Evolutionary conservation across 345 rosid genomes (phyloP).

Genomic region (Dipteronia dyeriana): DNA sequence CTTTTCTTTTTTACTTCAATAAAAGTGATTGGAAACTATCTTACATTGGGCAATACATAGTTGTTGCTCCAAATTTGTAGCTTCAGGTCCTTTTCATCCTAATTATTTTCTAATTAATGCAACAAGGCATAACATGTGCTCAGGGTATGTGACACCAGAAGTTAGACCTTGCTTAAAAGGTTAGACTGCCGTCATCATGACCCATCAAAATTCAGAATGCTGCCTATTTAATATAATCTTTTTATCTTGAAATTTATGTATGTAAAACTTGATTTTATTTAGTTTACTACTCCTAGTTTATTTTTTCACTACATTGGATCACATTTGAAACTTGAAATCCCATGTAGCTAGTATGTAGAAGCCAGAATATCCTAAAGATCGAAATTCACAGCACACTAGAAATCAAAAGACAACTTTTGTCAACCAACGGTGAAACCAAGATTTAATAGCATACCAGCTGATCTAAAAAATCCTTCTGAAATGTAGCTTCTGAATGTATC

Average conservation of each 20-base stretch:
- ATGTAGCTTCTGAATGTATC: conserved; percentile 21
- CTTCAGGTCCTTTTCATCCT: too few species aligned
- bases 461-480: conserved; percentile 22
- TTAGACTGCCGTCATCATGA: background rate
- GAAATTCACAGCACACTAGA: conserved; percentile 1
- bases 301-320: background rate
- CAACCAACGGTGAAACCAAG: background rate
- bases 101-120: too few species aligned
- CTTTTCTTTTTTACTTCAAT: background rate
- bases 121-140: too few species aligned
- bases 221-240: background rate
- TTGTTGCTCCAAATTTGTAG: too few species aligned
- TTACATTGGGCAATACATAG: too few species aligned
- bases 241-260: background rate
- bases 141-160: background rate
- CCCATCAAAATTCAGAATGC: background rate
- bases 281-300: background rate
- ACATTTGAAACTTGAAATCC: background rate
- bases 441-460: conserved; percentile 15
- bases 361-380: background rate
- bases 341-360: background rate
- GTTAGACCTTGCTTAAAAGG: background rate
- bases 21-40: too few species aligned
- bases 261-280: background rate
- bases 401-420: background rate